Evolutionary conservation across 2,329 filamentous ascomycete species (phyloP).

Genomic region (Teratosphaeria viscida): DNA sequence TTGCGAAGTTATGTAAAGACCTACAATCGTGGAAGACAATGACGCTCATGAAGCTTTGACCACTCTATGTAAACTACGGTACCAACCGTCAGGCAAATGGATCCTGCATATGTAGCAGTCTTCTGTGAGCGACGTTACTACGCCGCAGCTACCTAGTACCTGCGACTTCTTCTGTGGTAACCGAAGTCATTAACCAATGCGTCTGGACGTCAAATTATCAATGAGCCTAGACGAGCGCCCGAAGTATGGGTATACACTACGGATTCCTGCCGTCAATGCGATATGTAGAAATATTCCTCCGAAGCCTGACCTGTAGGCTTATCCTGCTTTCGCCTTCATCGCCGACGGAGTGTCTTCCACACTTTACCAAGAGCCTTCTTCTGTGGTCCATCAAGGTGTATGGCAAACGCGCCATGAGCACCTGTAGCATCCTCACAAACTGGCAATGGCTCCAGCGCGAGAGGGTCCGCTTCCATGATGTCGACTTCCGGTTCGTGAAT

Average conservation of each 20-base stretch:
- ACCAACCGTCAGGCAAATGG: too few species aligned
- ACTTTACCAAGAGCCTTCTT: conserved; percentile 16
- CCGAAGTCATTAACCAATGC: background rate
- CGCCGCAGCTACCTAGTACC: background rate
- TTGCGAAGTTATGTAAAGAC: background rate
- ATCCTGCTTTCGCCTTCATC: conserved; percentile 1
- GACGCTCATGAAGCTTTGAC: background rate
- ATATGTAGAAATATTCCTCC: background rate
- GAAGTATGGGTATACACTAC: background rate
- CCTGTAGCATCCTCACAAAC: conserved; percentile 27
- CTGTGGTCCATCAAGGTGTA: conserved; percentile 9
- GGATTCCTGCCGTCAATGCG: background rate
- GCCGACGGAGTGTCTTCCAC: conserved; percentile 15
- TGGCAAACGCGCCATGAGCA: conserved; percentile 35
- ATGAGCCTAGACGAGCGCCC: background rate
- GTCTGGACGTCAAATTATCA: background rate
- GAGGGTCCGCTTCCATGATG: conserved; percentile 35
- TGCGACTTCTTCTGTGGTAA: background rate
- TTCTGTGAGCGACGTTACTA: background rate
- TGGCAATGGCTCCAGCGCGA: conserved; percentile 45
- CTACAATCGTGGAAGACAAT: background rate
- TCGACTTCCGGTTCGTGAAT: conserved; percentile 12
- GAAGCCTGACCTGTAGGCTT: background rate
- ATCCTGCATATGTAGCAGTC: background rate
- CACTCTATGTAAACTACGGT: background rate